Evolutionary conservation across 495 filamentous ascomycete species (phyloP), one percentile per base, ranked within the genome.

Genomic region (Friedmanniomyces simplex): DNA sequence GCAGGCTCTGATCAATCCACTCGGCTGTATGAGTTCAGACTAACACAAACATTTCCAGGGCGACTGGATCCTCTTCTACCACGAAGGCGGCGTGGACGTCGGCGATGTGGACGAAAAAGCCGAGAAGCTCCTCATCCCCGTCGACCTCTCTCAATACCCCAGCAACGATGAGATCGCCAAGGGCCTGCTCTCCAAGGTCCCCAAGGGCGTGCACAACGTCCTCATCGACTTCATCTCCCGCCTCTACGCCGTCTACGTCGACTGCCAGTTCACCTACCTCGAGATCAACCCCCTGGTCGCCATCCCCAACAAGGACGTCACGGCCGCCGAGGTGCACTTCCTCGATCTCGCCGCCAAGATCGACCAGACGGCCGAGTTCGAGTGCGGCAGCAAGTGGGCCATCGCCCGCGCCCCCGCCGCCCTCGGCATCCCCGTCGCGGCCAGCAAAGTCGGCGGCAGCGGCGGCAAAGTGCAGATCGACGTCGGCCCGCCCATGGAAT

Each of bases 211-310:
- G 41, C 93, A 99, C 80, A 95, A 96, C 63, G 93, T 99, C 68
- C 82, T 99, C 37, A 86, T 96, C 55, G 93, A 99, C 81, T 98
- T 99, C 80, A 99, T 90, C 74, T 85, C 86, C 66, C 77, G 86
- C 64, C 81, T 91, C 43, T 96, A 96, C 69, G 91, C 89, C 68
- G 93, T 99, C 78, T 99, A 97, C 67, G 93, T 99, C 54, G 93
- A 99, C 80, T 95, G 88, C 85, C 93, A 99, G 76, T 99, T 99
- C 81, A 97, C 93, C 71, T 97, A 97, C 77, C 90, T 99, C 59
- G 93, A 99, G 76, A 99, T 99, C 80, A 99, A 99, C 80, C 93
- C 93, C 53, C 76, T 99, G 58, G 93, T 99, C 54, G 93, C 96
- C 67, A 91, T 99, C 66, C 93, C 93, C 69, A 99, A 97, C 76